Evolutionary conservation across 1,284 basidiomycete genomes (phyloP).

Genomic region (Ceratobasidium sp.): DNA sequence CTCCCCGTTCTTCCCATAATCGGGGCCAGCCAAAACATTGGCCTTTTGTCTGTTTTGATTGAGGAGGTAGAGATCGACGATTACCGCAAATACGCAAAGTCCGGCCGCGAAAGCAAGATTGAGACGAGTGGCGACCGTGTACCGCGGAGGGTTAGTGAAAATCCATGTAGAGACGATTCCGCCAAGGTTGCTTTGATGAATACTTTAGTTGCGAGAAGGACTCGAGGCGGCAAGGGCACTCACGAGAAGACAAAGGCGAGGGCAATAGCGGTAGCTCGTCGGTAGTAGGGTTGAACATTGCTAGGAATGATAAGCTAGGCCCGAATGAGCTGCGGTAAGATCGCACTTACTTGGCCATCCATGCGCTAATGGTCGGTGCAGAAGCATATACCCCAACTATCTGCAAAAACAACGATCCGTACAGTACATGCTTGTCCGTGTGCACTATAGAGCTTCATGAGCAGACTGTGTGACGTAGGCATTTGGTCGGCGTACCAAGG

Average conservation of each 20-base stretch:
- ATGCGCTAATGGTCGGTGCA: conserved; percentile 53
- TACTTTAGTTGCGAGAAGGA: background rate
- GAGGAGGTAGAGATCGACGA: conserved; percentile 51
- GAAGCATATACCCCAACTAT: conserved; percentile 56
- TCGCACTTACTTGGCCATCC: conserved; percentile 52
- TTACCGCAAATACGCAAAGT: conserved; percentile 44
- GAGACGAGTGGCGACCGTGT: conserved; percentile 37
- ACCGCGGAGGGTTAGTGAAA: conserved; percentile 46
- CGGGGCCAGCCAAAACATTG: conserved; percentile 17
- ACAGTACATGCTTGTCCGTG: conserved; percentile 52
- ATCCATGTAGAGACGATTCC: conserved; percentile 48
- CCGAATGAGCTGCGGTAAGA: background rate
- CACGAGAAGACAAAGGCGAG: conserved; percentile 48
- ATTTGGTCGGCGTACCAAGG: conserved; percentile 43
- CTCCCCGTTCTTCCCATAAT: conserved; percentile 40
- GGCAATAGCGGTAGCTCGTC: conserved; percentile 51
- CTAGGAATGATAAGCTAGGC: conserved; percentile 14
- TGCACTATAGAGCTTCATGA: conserved; percentile 45
- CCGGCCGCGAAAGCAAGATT: conserved; percentile 47
- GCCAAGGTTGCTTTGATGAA: conserved; percentile 22
- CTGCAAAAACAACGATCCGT: conserved; percentile 56
- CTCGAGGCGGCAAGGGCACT: background rate
- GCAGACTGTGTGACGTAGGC: background rate
- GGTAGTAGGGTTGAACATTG: conserved; percentile 50
- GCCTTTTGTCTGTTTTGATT: conserved; percentile 49